Evolutionary conservation across 495 filamentous ascomycete genomes (phyloP).

Genomic region (Lophiostoma macrostomum): DNA sequence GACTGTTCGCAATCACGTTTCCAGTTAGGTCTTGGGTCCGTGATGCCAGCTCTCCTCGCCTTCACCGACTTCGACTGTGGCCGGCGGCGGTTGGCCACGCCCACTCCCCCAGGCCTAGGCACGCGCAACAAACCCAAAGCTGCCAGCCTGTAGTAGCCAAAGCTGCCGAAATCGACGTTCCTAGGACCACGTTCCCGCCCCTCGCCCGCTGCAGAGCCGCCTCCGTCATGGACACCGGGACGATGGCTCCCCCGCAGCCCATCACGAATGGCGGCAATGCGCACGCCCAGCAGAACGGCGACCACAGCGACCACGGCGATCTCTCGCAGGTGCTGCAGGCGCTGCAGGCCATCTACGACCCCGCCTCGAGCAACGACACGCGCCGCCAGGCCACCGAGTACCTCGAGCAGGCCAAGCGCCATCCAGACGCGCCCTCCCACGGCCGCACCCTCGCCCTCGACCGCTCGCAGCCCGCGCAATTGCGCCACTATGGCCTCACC

Average conservation of each 20-base stretch:
- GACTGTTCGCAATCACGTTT: too few relatives aligned
- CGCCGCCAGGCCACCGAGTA: conserved; percentile 78
- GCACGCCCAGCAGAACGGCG: conserved; percentile 1
- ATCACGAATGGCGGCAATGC: conserved; percentile 22
- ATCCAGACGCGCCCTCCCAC: conserved; percentile 72
- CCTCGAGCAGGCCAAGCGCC: conserved; percentile 77
- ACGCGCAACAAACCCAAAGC: too few relatives aligned
- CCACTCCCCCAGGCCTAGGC: too few relatives aligned
- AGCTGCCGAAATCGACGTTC: too few relatives aligned
- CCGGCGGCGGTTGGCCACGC: too few relatives aligned
- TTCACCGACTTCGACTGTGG: too few relatives aligned
- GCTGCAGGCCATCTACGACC: conserved; percentile 78
- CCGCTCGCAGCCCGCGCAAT: conserved; percentile 66
- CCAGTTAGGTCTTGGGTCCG: too few relatives aligned
- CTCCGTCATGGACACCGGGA: conserved; percentile 19
- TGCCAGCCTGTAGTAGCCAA: too few relatives aligned
- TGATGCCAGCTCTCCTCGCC: too few relatives aligned
- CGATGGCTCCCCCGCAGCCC: conserved; percentile 7
- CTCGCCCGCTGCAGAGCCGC: conserved; percentile 15
- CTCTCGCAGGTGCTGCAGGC: conserved; percentile 70
- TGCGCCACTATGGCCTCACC: conserved; percentile 90
- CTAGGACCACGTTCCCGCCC: not conserved
- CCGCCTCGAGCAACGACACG: conserved; percentile 75
- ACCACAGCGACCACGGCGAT: conserved; percentile 24
- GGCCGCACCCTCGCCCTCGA: conserved; percentile 82